Evolutionary conservation across 768 basidiomycete genomes (phyloP).

Genomic region (Mycena crocata): DNA sequence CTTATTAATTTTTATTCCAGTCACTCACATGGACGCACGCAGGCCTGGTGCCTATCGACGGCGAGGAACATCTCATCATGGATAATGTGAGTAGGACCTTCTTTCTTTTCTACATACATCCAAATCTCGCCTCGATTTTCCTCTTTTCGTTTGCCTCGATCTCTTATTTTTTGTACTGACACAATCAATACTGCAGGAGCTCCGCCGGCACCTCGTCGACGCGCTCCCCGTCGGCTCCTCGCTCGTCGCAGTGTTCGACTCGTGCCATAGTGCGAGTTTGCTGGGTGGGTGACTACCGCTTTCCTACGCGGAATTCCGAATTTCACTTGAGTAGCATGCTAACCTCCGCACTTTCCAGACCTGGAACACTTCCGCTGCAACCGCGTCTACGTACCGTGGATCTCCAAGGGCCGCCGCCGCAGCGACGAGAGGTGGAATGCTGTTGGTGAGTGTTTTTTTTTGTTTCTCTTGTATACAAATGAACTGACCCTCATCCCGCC

Average conservation of each 20-base stretch:
- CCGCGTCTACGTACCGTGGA: constrained; percentile 59
- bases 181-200: constrained; percentile 42
- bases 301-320: too few relatives aligned
- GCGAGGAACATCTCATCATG: constrained; percentile 42
- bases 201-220: constrained; percentile 50
- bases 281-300: constrained; percentile 51
- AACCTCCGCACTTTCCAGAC: constrained; percentile 42
- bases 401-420: constrained; percentile 53
- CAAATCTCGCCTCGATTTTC: not conserved
- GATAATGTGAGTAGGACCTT: constrained; percentile 47
- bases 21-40: constrained; percentile 1
- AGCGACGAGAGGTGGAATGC: constrained; percentile 48
- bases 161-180: not conserved
- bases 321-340: too few relatives aligned
- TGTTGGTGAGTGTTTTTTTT: constrained; percentile 39
- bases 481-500: not conserved
- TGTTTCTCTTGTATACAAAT: not conserved
- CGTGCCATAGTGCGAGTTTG: constrained; percentile 55
- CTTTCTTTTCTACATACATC: not conserved
- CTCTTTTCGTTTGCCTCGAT: not conserved
- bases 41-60: constrained; percentile 57
- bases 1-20: not conserved
- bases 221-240: constrained; percentile 50
- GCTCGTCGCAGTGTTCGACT: constrained; percentile 53
- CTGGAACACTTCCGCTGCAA: constrained; percentile 58